Percentiles rank a stretch among this genome's conserved stretches.
These are phyloP conservation scores for Claviceps fusiformis DNA, from an alignment of 2,329 filamentous ascomycete species.

Conservation along the genomic window DNA sequence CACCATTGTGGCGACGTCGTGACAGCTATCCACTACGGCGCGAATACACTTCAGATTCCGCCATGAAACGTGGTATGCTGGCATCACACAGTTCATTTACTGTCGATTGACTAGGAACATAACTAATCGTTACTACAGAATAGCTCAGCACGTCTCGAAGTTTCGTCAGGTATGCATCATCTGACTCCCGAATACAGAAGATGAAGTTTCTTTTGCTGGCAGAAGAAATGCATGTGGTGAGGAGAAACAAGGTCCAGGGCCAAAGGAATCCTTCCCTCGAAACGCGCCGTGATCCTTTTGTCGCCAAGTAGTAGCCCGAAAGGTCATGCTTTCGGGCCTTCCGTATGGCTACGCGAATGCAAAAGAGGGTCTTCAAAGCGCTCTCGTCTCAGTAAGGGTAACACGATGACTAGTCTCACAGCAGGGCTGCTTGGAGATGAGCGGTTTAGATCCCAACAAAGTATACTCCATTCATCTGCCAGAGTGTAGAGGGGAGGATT, in stretches of 20 bases:
- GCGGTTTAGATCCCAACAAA: neutral
- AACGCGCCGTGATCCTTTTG: neutral
- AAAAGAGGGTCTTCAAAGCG: conserved; percentile 1
- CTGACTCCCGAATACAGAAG: neutral
- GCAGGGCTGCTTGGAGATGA: neutral
- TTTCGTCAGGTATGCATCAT: neutral
- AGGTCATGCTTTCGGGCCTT: conserved; percentile 3
- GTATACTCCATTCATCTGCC: neutral
- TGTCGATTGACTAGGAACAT: neutral
- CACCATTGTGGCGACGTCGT: neutral
- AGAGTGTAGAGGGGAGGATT: neutral
- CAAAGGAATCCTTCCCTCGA: neutral
- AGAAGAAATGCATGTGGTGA: neutral
- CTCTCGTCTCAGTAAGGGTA: conserved; percentile 2
- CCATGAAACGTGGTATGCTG: conserved; percentile 5
- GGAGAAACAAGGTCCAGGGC: neutral
- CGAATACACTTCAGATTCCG: neutral
- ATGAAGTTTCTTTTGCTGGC: neutral
- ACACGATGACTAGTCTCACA: conserved; percentile 6
- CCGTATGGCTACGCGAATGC: conserved; percentile 4
- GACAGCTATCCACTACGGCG: neutral
- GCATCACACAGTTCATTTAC: neutral
- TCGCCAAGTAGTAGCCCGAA: conserved; percentile 1
- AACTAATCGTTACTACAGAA: neutral
- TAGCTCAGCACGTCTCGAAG: neutral